Percentiles rank a stretch among this genome's conserved stretches.
These are phyloP conservation scores for Lactifluus hygrophoroides DNA, from an alignment of 768 basidiomycete genomes.

Conservation along the genomic window DNA sequence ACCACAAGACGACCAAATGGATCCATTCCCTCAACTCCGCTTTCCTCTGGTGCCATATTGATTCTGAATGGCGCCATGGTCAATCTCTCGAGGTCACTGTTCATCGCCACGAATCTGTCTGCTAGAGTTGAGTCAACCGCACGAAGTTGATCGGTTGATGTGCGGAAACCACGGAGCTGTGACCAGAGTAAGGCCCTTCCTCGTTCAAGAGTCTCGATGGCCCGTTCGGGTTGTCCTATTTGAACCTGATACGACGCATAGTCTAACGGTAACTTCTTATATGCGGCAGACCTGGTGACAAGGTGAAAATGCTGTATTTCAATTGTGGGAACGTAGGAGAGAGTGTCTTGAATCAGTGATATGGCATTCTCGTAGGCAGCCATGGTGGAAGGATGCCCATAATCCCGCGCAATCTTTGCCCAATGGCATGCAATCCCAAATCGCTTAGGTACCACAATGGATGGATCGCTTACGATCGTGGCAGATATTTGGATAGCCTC, in stretches of 20 bases:
- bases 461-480: too few relatives aligned
- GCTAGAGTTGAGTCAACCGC: too few relatives aligned
- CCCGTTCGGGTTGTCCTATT: background rate
- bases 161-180: too few relatives aligned
- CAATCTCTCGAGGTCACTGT: background rate
- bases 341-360: too few relatives aligned
- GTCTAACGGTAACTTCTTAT: background rate
- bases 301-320: background rate
- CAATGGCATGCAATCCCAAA: background rate
- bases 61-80: background rate
- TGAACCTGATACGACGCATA: too few relatives aligned
- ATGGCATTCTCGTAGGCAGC: background rate
- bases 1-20: background rate
- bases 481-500: background rate
- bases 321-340: background rate
- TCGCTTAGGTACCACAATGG: background rate
- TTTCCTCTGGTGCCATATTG: background rate
- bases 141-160: too few relatives aligned
- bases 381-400: background rate
- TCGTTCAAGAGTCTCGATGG: slow-evolving; percentile 3
- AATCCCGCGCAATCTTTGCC: background rate
- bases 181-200: too few relatives aligned
- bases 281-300: background rate
- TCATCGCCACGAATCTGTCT: too few relatives aligned
- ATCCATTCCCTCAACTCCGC: background rate